These are phyloP conservation scores for Calonectria crousiana DNA, from an alignment of 2,329 filamentous ascomycete species.

Conservation along the genomic window DNA sequence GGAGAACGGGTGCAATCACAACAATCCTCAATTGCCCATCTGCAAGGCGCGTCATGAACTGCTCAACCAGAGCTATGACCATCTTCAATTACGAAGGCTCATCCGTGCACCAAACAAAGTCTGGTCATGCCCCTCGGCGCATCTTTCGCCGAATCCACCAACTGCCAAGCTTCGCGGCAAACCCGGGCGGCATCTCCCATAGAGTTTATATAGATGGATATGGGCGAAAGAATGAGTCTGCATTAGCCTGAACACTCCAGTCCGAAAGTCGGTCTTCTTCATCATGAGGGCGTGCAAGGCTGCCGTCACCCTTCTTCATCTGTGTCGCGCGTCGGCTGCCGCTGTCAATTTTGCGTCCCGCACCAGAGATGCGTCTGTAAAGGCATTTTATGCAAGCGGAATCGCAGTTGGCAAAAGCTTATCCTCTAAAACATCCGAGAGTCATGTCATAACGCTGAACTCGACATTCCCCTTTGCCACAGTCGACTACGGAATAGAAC, in stretches of 20 bases:
- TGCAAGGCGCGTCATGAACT: not conserved
- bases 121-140: not conserved
- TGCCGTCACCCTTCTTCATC: not conserved
- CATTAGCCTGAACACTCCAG: not conserved
- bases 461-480: not conserved
- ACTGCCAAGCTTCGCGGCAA: not conserved
- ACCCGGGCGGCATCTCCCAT: not conserved
- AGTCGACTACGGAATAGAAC: conserved; percentile 8
- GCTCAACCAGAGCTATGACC: not conserved
- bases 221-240: not conserved
- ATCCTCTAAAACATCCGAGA: not conserved
- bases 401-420: not conserved
- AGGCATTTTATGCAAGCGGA: not conserved
- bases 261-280: not conserved
- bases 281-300: not conserved
- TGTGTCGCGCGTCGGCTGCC: not conserved
- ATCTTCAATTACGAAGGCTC: not conserved
- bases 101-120: not conserved
- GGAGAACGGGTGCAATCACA: not conserved
- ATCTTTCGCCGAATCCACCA: not conserved
- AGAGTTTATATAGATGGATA: not conserved
- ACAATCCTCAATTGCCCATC: not conserved
- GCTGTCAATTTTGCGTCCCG: not conserved
- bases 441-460: not conserved
- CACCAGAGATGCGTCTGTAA: not conserved